Conservation (phyloP, 164 flowering plant species). For the Berberis thunbergii region DNA sequence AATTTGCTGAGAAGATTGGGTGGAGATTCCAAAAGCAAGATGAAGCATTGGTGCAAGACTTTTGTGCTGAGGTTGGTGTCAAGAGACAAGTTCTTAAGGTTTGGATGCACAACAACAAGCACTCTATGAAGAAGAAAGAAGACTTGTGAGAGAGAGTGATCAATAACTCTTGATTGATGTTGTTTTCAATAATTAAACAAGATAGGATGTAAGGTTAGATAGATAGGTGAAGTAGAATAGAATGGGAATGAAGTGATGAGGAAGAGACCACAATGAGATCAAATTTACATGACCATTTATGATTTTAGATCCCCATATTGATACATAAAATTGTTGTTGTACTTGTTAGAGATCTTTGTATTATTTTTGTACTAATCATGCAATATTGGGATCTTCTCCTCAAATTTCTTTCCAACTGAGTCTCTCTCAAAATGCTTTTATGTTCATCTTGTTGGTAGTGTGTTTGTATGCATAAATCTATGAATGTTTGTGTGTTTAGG, state of each 20-base stretch:
- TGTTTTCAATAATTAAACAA: not conserved
- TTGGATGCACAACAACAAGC: conserved; percentile 32
- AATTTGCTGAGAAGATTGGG: conserved; percentile 26
- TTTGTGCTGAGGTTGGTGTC: conserved; percentile 20
- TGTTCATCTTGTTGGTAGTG: too few relatives aligned
- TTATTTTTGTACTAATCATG: not conserved
- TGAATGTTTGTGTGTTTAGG: too few relatives aligned
- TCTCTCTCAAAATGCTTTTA: too few relatives aligned
- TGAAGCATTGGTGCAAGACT: conserved; percentile 13
- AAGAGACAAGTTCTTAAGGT: conserved; percentile 27
- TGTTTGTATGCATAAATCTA: too few relatives aligned
- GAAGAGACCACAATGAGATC: not conserved
- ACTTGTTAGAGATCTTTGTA: not conserved
- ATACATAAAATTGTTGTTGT: not conserved
- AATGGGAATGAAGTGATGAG: not conserved
- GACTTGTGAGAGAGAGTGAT: not conserved
- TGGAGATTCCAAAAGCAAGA: conserved; percentile 23
- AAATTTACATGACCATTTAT: too few relatives aligned
- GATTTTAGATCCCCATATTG: not conserved
- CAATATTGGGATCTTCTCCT: too few relatives aligned
- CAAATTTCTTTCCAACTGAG: too few relatives aligned
- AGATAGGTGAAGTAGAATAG: not conserved
- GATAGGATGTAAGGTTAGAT: not conserved
- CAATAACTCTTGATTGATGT: not conserved
- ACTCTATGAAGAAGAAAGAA: conserved; percentile 33